Evolutionary conservation across 164 flowering plant species (phyloP).

Genomic region (Macadamia integrifolia): DNA sequence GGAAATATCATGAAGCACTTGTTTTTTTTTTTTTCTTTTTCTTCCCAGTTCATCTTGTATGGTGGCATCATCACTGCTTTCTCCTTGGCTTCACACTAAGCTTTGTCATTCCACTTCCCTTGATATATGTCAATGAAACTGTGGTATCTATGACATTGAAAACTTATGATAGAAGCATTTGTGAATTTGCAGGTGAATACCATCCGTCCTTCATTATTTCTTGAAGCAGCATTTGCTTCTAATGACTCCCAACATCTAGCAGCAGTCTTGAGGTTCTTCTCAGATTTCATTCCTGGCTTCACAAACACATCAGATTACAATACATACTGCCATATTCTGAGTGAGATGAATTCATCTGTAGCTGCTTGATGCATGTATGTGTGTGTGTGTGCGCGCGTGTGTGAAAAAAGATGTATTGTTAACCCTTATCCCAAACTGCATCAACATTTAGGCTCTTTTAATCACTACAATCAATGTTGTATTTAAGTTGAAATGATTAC

Average conservation of each 20-base stretch:
- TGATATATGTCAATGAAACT: not conserved
- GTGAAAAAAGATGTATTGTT: no score
- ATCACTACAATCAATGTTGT: no score
- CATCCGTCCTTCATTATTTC: constrained; percentile 78
- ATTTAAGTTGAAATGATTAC: no score
- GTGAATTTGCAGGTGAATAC: constrained; percentile 55
- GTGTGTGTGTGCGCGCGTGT: no score
- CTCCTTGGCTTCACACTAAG: no score
- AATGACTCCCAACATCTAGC: constrained; percentile 75
- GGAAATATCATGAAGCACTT: no score
- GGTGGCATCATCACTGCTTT: no score
- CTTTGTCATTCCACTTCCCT: not conserved
- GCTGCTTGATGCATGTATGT: not conserved
- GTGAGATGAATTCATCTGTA: constrained; percentile 20
- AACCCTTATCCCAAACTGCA: no score
- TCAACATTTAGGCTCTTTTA: no score
- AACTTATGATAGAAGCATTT: not conserved
- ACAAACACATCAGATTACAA: constrained; percentile 52
- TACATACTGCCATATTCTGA: constrained; percentile 45
- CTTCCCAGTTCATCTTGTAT: no score
- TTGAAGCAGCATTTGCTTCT: constrained; percentile 76
- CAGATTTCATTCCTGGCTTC: constrained; percentile 80
- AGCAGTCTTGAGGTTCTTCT: constrained; percentile 77
- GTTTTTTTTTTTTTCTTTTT: no score
- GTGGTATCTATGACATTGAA: not conserved